Evolutionary conservation across 2,329 filamentous ascomycete genomes (phyloP).

Genomic region (Neofusicoccum kwambonambiense): DNA sequence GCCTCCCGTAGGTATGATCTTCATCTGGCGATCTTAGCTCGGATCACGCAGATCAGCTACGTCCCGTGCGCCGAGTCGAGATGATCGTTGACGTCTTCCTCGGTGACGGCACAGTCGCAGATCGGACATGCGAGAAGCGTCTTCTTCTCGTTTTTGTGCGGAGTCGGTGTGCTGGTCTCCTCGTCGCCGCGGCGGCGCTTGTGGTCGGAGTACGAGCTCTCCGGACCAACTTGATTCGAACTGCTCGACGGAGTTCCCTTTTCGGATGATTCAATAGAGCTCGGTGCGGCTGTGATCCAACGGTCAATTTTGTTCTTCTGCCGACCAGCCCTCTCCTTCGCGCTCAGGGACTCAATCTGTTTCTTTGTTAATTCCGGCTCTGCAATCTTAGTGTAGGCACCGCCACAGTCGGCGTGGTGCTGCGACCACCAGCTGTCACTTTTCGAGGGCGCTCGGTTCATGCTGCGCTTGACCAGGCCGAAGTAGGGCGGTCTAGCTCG

Average conservation of each 20-base stretch:
- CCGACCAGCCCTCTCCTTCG: constrained; percentile 40
- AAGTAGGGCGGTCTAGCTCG: constrained; percentile 40
- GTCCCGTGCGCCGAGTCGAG: constrained; percentile 29
- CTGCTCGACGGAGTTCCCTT: constrained; percentile 14
- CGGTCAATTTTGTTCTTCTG: constrained; percentile 47
- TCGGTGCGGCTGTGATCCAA: constrained; percentile 33
- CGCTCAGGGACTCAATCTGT: constrained; percentile 39
- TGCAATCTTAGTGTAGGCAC: constrained; percentile 41
- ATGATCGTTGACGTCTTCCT: constrained; percentile 40
- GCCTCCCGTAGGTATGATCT: background rate
- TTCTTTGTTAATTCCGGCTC: constrained; percentile 44
- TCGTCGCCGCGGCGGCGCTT: constrained; percentile 25
- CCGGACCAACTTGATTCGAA: background rate
- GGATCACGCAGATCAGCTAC: constrained; percentile 11
- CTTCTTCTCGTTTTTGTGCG: constrained; percentile 21
- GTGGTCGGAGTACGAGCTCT: constrained; percentile 18
- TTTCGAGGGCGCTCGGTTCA: constrained; percentile 45
- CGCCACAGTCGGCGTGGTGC: constrained; percentile 43
- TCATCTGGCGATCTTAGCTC: constrained; percentile 6
- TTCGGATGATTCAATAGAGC: constrained; percentile 12
- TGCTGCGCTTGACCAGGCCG: constrained; percentile 46
- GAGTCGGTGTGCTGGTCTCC: background rate
- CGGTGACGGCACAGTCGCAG: constrained; percentile 30
- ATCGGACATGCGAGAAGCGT: constrained; percentile 40
- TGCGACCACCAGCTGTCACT: constrained; percentile 43